Evolutionary conservation across 768 basidiomycete species (phyloP).

Genomic region (Trametes punicea): DNA sequence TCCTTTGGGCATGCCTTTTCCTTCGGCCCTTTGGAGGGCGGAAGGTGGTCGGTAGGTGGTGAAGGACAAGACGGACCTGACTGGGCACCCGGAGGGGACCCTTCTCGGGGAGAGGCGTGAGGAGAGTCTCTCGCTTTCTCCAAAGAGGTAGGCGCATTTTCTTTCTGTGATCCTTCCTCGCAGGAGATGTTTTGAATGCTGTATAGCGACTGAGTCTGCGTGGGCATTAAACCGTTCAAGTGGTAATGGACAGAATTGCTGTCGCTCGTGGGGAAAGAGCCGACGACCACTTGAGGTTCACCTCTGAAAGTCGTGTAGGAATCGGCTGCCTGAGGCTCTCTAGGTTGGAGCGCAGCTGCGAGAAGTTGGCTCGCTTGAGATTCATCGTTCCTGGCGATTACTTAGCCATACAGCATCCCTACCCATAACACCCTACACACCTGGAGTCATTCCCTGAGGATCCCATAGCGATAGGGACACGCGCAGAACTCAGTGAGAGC

Average conservation of each 20-base stretch:
- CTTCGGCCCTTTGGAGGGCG: background rate
- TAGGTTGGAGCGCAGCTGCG: conserved; percentile 11
- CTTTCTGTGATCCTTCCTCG: conserved; percentile 50
- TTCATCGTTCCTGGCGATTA: conserved; percentile 15
- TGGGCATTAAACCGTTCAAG: conserved; percentile 53
- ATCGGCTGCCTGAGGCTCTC: background rate
- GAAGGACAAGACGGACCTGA: background rate
- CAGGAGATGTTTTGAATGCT: conserved; percentile 27
- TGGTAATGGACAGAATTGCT: conserved; percentile 43
- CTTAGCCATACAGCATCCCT: background rate
- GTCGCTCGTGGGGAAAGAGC: conserved; percentile 7
- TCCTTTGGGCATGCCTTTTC: background rate
- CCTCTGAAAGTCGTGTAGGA: background rate
- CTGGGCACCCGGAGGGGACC: background rate
- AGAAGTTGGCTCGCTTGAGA: conserved; percentile 26
- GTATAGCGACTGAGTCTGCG: conserved; percentile 51
- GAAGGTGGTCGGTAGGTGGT: background rate
- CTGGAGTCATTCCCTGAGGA: background rate
- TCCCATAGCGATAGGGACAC: background rate
- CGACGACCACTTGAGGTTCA: background rate
- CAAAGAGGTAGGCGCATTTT: conserved; percentile 37
- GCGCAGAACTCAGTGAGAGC: background rate
- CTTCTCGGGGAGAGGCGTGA: background rate
- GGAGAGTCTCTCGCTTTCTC: conserved; percentile 16
- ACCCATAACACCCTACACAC: background rate